Percentiles rank a stretch among this genome's conserved stretches.
These are phyloP conservation scores for Monosporozyma solicola DNA, from an alignment of 805 yeast species.

Conservation along the genomic window DNA sequence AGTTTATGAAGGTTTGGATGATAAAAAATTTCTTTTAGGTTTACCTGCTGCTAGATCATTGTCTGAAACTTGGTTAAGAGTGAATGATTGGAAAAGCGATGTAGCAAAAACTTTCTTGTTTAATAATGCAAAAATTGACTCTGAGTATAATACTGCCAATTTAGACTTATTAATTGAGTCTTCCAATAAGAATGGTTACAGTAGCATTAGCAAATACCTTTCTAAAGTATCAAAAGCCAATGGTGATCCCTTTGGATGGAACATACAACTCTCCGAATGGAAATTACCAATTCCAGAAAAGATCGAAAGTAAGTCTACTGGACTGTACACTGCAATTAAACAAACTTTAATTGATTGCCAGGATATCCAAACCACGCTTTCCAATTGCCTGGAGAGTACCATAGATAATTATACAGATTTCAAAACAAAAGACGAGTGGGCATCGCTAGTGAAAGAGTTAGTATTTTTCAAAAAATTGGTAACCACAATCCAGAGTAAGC, in stretches of 20 bases:
- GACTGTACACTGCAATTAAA: conserved; percentile 46
- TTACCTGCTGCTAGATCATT: conserved; percentile 51
- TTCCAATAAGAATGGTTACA: conserved; percentile 43
- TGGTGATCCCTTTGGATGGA: conserved; percentile 44
- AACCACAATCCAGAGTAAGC: neutral
- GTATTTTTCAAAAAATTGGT: conserved; percentile 7
- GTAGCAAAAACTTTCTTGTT: conserved; percentile 40
- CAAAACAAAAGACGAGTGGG: conserved; percentile 14
- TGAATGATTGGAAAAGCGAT: conserved; percentile 28
- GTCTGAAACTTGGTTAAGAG: conserved; percentile 39
- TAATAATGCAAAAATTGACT: conserved; percentile 49
- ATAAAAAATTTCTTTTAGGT: conserved; percentile 56
- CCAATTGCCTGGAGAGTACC: conserved; percentile 4
- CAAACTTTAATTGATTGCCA: conserved; percentile 15
- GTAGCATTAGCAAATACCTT: conserved; percentile 45
- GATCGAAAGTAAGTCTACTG: conserved; percentile 34
- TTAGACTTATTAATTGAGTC: conserved; percentile 18
- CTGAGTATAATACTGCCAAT: conserved; percentile 18
- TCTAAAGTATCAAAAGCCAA: conserved; percentile 1
- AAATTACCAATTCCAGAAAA: conserved; percentile 45
- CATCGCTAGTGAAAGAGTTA: conserved; percentile 12
- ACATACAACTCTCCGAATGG: conserved; percentile 77
- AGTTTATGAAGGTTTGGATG: conserved; percentile 48
- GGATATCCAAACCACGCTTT: conserved; percentile 1
- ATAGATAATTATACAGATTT: conserved; percentile 7